Conservation (phyloP, 2,329 filamentous ascomycete genomes). For the Cadophora gregata region DNA sequence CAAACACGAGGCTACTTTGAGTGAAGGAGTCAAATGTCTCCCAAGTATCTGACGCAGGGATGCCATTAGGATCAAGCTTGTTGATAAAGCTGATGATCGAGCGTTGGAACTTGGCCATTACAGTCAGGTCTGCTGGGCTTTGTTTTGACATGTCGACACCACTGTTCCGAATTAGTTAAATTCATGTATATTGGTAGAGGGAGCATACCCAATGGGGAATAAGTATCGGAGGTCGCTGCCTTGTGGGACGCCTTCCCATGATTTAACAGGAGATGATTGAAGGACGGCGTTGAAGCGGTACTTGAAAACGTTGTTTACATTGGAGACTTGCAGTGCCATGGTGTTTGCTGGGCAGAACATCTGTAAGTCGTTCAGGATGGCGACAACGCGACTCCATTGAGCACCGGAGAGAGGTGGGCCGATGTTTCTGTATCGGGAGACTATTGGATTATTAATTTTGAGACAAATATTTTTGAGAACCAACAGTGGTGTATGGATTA, state of each 20-base stretch:
- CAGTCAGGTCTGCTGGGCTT: constrained; percentile 14
- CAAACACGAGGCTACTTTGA: constrained; percentile 1
- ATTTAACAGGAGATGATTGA: constrained; percentile 13
- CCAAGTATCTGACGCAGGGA: not conserved
- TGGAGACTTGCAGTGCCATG: constrained; percentile 23
- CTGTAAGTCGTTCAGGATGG: constrained; percentile 29
- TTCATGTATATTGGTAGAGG: constrained; percentile 11
- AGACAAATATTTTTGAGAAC: not conserved
- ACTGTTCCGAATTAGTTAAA: not conserved
- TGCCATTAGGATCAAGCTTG: constrained; percentile 20
- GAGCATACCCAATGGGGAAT: constrained; percentile 13
- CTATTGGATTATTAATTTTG: not conserved
- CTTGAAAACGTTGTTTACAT: constrained; percentile 21
- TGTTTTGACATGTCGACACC: constrained; percentile 12
- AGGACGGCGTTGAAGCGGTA: constrained; percentile 29
- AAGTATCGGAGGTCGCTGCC: constrained; percentile 26
- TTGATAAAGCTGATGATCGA: constrained; percentile 27
- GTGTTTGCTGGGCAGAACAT: constrained; percentile 25
- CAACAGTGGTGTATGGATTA: not conserved
- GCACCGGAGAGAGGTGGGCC: constrained; percentile 28
- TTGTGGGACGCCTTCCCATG: constrained; percentile 22
- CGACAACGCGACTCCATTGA: constrained; percentile 27
- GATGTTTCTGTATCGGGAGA: constrained; percentile 19
- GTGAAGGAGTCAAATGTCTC: not conserved
- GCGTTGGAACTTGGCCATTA: constrained; percentile 23